A percentile compares a stretch with the other conserved stretches of the same genome.
These are phyloP conservation scores for Haematococcus sp. DNA, from an alignment of 139 green algal genomes.

Conservation along the genomic window DNA sequence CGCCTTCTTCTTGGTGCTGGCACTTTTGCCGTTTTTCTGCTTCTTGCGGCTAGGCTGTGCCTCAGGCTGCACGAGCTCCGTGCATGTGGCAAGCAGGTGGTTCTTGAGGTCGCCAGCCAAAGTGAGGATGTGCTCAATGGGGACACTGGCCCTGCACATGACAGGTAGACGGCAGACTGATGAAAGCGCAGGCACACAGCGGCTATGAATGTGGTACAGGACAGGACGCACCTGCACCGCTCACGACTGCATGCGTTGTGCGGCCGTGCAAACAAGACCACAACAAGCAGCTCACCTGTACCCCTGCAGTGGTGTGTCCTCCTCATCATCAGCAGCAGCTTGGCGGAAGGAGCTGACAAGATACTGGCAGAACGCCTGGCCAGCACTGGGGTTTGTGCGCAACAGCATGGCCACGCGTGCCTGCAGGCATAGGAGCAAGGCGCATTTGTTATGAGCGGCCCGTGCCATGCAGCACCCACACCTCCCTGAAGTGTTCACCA, in stretches of 20 bases:
- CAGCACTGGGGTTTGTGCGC: slow-evolving; percentile 49
- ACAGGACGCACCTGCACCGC: no score
- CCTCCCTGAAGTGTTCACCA: neutral
- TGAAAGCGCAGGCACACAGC: no score
- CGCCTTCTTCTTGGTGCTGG: slow-evolving; percentile 9
- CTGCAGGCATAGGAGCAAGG: no score
- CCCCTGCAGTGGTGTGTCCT: neutral
- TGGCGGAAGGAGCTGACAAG: slow-evolving; percentile 33
- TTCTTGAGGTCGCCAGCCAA: slow-evolving; percentile 35
- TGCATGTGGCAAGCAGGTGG: slow-evolving; percentile 47
- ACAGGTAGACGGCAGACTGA: neutral
- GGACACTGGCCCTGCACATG: slow-evolving; percentile 25
- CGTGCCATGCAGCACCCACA: neutral
- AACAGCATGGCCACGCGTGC: slow-evolving; percentile 61
- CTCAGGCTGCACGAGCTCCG: neutral
- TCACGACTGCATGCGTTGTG: no score
- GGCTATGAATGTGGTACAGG: no score
- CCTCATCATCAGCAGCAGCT: neutral
- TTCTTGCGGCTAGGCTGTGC: slow-evolving; percentile 2
- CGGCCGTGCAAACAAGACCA: no score
- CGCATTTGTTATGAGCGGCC: no score
- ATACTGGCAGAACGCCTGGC: slow-evolving; percentile 58
- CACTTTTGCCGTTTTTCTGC: neutral
- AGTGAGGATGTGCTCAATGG: slow-evolving; percentile 49
- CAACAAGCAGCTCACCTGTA: neutral